Evolutionary conservation across 148 eudicot species (phyloP).

Genomic region (Heliamphora exappendiculata): DNA sequence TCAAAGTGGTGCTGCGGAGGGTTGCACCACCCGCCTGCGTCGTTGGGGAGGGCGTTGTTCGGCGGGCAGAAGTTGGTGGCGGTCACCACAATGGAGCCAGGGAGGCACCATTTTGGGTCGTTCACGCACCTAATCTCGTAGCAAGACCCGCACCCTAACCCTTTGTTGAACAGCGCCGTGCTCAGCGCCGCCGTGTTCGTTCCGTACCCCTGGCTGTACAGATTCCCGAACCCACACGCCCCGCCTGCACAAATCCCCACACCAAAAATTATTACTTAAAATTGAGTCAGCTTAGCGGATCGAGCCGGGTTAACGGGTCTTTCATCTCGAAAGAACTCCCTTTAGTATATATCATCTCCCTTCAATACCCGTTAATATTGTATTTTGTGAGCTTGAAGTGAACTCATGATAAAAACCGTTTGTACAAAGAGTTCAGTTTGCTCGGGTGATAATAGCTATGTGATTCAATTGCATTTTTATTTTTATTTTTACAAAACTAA

Average conservation of each 20-base stretch:
- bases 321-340: too few relatives aligned
- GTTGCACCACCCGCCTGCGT: constrained; percentile 65
- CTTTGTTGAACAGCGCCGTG: constrained; percentile 65
- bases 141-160: constrained; percentile 77
- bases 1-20: constrained; percentile 87
- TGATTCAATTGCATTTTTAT: too few relatives aligned
- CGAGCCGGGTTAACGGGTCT: neutral
- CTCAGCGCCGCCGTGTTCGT: constrained; percentile 72
- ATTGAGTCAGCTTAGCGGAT: neutral
- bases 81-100: constrained; percentile 55
- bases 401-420: too few relatives aligned
- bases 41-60: constrained; percentile 43
- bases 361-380: too few relatives aligned
- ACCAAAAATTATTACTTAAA: neutral
- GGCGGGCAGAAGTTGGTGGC: constrained; percentile 88
- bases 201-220: constrained; percentile 67
- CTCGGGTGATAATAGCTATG: too few relatives aligned
- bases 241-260: constrained; percentile 35
- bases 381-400: too few relatives aligned
- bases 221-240: constrained; percentile 70
- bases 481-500: too few relatives aligned
- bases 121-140: constrained; percentile 50
- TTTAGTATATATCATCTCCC: too few relatives aligned
- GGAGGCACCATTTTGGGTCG: constrained; percentile 60
- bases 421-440: too few relatives aligned